A percentile compares a stretch with the other conserved stretches of the same genome.
phyloP scores from a whole-genome alignment of 805 yeast species.

The Lipomyces japonicus region DNA sequence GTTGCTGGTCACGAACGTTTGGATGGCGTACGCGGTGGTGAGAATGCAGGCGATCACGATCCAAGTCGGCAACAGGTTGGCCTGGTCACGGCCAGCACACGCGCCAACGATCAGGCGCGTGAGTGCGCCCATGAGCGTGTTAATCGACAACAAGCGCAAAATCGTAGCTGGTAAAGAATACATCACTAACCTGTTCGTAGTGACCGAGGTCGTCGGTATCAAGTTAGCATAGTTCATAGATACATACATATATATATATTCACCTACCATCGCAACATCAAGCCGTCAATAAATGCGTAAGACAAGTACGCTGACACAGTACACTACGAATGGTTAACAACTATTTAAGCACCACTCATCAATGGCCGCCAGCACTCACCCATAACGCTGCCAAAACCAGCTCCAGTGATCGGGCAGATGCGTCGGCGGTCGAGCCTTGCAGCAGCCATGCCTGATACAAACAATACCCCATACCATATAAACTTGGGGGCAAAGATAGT shows the following conservation, averaged over 20 bases:
- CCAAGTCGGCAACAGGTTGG: slow-evolving; percentile 84
- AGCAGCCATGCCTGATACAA: slow-evolving; percentile 37
- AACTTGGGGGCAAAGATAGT: slow-evolving; percentile 65
- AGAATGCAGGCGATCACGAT: slow-evolving; percentile 74
- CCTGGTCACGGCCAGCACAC: slow-evolving; percentile 66
- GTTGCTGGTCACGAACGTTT: slow-evolving; percentile 79
- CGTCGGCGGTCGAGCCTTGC: slow-evolving; percentile 28
- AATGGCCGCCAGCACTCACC: slow-evolving; percentile 20
- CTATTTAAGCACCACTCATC: background rate
- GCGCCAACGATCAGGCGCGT: slow-evolving; percentile 66
- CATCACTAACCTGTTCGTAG: slow-evolving; percentile 58
- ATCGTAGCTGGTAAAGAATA: slow-evolving; percentile 87
- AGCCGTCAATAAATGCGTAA: slow-evolving; percentile 77
- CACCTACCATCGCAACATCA: slow-evolving; percentile 71
- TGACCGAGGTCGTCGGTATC: background rate
- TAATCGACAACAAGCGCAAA: slow-evolving; percentile 77
- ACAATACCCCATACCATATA: slow-evolving; percentile 46
- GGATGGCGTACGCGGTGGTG: slow-evolving; percentile 75
- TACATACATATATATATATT: background rate
- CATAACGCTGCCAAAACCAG: slow-evolving; percentile 81
- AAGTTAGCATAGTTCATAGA: background rate
- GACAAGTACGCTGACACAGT: slow-evolving; percentile 80
- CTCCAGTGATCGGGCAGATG: slow-evolving; percentile 66
- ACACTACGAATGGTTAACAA: slow-evolving; percentile 46
- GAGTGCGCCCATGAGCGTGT: slow-evolving; percentile 63